Conservation (phyloP, 371 early-diverging fungal genomes). For the Mortierella sp. region DNA sequence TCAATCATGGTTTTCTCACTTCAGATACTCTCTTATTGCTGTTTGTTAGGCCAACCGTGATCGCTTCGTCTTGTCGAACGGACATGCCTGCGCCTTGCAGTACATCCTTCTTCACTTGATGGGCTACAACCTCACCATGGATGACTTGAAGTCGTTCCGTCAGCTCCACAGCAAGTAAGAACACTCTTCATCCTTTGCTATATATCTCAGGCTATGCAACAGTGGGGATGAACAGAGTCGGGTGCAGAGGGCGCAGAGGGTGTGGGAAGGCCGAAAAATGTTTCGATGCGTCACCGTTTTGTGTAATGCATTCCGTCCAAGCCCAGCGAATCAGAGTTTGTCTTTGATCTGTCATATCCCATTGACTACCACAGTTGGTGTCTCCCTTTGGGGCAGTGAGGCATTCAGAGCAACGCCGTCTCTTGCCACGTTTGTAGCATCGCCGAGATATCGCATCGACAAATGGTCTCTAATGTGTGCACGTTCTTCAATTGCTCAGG, state of each 20-base stretch:
- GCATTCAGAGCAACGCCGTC: background rate
- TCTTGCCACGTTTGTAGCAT: background rate
- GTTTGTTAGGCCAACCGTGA: constrained; percentile 84
- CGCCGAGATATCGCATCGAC: background rate
- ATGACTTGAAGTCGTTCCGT: constrained; percentile 96
- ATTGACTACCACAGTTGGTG: no score
- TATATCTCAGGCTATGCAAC: no score
- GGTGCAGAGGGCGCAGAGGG: no score
- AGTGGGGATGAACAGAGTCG: no score
- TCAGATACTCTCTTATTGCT: background rate
- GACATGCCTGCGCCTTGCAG: constrained; percentile 97
- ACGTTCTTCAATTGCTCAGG: constrained; percentile 54
- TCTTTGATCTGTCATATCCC: constrained; percentile 2
- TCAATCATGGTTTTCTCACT: no score
- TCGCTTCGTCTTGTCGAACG: constrained; percentile 99
- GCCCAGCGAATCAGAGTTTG: constrained; percentile 9
- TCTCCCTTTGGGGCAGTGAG: background rate
- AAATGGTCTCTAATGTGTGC: background rate
- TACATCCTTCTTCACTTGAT: constrained; percentile 93
- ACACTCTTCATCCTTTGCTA: background rate
- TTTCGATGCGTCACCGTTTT: constrained; percentile 4
- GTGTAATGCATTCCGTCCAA: background rate
- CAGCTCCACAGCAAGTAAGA: constrained; percentile 84
- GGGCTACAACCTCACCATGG: constrained; percentile 91
- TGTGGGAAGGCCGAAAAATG: no score